Evolutionary conservation across 208 protist genomes (phyloP).

Genomic region (Wallacemonas sp.): DNA sequence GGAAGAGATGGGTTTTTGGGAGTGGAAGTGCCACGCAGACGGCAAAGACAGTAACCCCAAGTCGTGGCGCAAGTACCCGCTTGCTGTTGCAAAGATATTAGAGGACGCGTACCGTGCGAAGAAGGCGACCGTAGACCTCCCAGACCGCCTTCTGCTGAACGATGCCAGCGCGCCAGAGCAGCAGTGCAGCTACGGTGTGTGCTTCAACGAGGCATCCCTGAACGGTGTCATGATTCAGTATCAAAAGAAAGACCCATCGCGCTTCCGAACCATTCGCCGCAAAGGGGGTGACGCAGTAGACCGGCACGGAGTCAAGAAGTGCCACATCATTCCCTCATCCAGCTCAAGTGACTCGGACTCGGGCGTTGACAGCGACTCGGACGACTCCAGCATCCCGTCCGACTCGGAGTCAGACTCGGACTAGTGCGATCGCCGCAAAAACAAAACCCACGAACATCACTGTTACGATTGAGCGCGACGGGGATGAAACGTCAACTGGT

Average conservation of each 20-base stretch:
- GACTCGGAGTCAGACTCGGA: conserved; percentile 24
- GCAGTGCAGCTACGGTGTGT: conserved; percentile 53
- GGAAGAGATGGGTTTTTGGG: conserved; percentile 38
- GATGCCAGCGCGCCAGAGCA: neutral
- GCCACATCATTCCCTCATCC: conserved; percentile 33
- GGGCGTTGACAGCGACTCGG: conserved; percentile 17
- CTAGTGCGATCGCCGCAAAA: too few relatives aligned
- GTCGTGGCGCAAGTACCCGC: conserved; percentile 56
- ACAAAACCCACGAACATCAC: too few relatives aligned
- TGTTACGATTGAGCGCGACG: too few relatives aligned
- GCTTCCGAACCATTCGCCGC: conserved; percentile 43
- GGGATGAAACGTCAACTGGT: too few relatives aligned
- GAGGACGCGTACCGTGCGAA: conserved; percentile 42
- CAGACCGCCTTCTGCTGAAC: conserved; percentile 33
- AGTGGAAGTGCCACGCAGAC: conserved; percentile 53
- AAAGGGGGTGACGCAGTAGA: conserved; percentile 31
- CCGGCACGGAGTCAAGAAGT: conserved; percentile 20
- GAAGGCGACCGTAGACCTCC: conserved; percentile 27
- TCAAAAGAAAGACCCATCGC: conserved; percentile 26
- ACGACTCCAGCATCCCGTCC: conserved; percentile 7
- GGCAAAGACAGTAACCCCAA: conserved; percentile 35
- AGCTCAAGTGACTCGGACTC: conserved; percentile 13
- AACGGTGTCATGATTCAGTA: conserved; percentile 63
- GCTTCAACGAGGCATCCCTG: conserved; percentile 46
- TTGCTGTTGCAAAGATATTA: conserved; percentile 42